Evolutionary conservation across 208 protist species (phyloP), one percentile per base, ranked within the genome.

Genomic region (Plasmodiophora brassicae): DNA sequence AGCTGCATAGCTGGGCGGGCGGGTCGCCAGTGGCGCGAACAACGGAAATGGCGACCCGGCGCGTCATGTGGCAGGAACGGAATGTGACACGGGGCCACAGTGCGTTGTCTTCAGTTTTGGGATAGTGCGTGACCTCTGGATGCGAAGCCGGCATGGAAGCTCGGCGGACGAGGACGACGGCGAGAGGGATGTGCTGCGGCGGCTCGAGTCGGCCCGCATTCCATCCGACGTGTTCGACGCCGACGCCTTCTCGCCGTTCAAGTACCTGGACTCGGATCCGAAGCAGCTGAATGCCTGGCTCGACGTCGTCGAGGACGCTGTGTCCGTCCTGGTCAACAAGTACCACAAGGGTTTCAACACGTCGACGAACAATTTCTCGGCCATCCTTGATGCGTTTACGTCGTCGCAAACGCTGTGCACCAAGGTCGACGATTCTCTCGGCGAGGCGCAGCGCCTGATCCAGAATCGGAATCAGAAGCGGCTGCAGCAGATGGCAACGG

Each of bases 321-420:
- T 78, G 14, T n/a, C 32, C 41, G 65, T 32, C 5, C n/a, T 78
- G 20, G 65, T 78, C 5, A 78, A 78, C n/a, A 78, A 78, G 65
- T 78, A 78, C n/a, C 65, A 78, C 65, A 78, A 78, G n/a, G 65
- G 65, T 44, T 78, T 78, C n/a, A 78, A 78, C n/a, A 78, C 65
- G 5, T 78, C 65, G 5, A 78, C 65, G n/a, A 78, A 78, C 41
- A 78, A 8, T 8, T 78, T 78, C 65, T 44, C 65, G 5, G n/a
- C 65, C 10, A 78, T 78, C n/a, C n/a, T 78, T 14, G 65, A 38
- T 8, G 32, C 65, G n/a, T 78, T 78, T 78, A 78, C 65, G 5
- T 14, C 65, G n/a, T 38, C 10, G 10, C 65, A 78, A 78, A 78
- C 32, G n/a, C 65, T 44, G 10, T 78, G 65, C n/a, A 32, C n/a